Evolutionary conservation across 768 basidiomycete genomes (phyloP), one percentile per base, ranked within the genome.

Genomic region (Russula brevipes): DNA sequence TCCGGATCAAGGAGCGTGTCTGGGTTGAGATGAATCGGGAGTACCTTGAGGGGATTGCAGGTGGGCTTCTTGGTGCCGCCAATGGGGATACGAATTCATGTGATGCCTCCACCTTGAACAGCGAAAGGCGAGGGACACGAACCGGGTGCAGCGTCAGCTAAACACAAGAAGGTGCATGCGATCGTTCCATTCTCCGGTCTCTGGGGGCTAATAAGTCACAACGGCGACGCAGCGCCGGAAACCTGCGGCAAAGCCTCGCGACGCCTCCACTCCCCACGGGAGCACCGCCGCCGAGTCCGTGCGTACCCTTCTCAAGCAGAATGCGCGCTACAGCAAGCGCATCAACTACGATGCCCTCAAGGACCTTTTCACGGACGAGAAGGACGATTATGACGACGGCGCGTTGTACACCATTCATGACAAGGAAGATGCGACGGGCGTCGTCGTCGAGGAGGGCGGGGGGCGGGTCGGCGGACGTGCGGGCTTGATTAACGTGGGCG

Each of bases 21-120:
- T 98, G 94, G 94, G 92, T 95, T 53, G 93, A 95, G 75, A 78
- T 93, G 70, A 97, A 97, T 73, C 82, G 82, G 68, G 94, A 97
- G 38, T 98, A 96, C 73, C 76, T 98, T 41, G 89, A 94, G 71
- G 86, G 88, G 16, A 78, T 95, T 39, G 94, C 93, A 57, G 89
- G 92, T 90, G 68, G 72, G 83, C 9, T 30, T 24, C 8, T 50
- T 45, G 14, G 3, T 17, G 30, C 12, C 33, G 4, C 38, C 33
- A 54, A 77, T 1, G 4, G 31, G 4, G 16, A 57, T 65, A 55
- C 52, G 30, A 38, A 24, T 53, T 33, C 41, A 57, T 46, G 38
- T 60, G 39, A 50, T 31, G 16, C 16, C 24, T 38, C n/a, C 10
- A 19, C 46, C 6, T 30, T 14, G n/a, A 19, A 63, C 73, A 92